Evolutionary conservation across 164 flowering plant genomes (phyloP), one percentile per base, ranked within the genome.

Genomic region (Tetrastigma voinierianum): DNA sequence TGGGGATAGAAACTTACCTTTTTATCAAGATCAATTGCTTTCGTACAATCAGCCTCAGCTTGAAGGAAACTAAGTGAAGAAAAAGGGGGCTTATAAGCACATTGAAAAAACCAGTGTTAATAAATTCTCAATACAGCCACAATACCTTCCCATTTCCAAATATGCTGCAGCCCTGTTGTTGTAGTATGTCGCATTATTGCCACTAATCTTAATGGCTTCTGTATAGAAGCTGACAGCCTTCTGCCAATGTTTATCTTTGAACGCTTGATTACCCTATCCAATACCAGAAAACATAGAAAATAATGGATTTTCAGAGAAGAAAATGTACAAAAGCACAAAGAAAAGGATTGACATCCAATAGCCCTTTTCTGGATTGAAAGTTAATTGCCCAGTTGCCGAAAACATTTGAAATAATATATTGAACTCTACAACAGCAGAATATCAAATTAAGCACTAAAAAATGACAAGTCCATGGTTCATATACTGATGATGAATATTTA

Each of bases 161-260:
- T 90, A 82, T 49, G 97, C 99, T 56, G 96, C 96, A 71, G 99
- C 99, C 77, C 98, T 86, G 69, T 95, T 95, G 68, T 90, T 90
- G 77, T 88, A 95, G 65, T 92, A 95, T 15, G 98, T 92, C 59
- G 99, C 97, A 85, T 78, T 92, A 59, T 70, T 84, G 40, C 88
- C 81, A 73, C 73, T 74, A 43, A 89, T 88, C 74, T 85, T 95
- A 75, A 95, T 90, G 67, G 99, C 98, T 69, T 95, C 99, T 16
- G 95, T 79, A 65, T 95, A 95, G 62, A 78, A 88, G 59, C 80
- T 70, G 43, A 95, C 77, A 56, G 99, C 99, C 70, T 83, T 90
- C 76, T 81, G 93, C 95, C 91, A 89, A 61, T 89, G 91, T 57
- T 89, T 92, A 14, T 83, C 90, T 80, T 95, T 92, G 76, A 67